Base-by-base conservation (phyloP, 192 early-diverging fungal genomes). In the Backusella parvicylindrica region DNA sequence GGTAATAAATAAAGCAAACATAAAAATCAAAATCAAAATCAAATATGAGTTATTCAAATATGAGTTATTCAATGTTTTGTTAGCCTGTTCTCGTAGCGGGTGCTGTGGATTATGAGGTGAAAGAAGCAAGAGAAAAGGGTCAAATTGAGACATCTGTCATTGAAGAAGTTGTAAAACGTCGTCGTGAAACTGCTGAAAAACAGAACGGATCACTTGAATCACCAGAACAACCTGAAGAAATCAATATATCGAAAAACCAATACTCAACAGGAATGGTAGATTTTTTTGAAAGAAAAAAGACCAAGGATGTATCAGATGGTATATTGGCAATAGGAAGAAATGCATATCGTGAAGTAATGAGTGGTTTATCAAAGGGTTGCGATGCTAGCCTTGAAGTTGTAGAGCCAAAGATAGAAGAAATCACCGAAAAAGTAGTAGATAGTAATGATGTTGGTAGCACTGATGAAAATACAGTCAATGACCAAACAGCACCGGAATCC, bases 81-180 rank as follows among this genome's bases (percentile, higher is more conserved):
- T 47, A 84, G 81, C 84, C 84, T 47, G 60, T 85, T 2, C 71
- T 85, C 21, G 82, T 79, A 40, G 79, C 77, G 9, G 81, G 70
- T 56, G 84, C 84, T 32, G 71, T 85, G 13, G 84, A 85, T 50
- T 85, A 85, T 31, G 84, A 85, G 72, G 77, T 85, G 18, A 77
- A 79, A 35, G 84, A 85, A 60, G 82, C 75, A 11, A 64, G 69
- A 15, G 56, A 69, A 9, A 30, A 70, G 31, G 84, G 81, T 2
- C 73, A 83, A 28, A 81, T 85, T 12, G 79, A 83, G 31, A 18
- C 70, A n/a, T 43, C 75, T 38, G 74, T 85, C 2, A 64, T 74
- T 12, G 76, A 83, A 74, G 73, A 83, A 21, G 69, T 85, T 15
- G 18, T 70, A 40, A 37, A 78, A 40, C 75, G 68, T 26, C 84